Evolutionary conservation across 192 early-diverging fungal genomes (phyloP).

Genomic region (Backusella circina): DNA sequence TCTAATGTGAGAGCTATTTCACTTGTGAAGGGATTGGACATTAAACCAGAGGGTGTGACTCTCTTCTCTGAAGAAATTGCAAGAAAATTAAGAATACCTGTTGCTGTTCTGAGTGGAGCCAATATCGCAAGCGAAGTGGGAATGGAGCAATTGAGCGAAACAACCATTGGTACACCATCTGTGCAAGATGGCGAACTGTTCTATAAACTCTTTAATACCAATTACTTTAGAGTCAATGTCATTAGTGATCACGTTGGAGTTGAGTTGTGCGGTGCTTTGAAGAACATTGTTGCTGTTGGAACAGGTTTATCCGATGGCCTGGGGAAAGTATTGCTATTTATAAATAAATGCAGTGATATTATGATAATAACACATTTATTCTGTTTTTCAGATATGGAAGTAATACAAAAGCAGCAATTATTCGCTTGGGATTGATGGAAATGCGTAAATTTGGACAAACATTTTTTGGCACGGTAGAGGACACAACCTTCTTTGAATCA

Average conservation of each 20-base stretch:
- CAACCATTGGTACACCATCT: slow-evolving; percentile 81
- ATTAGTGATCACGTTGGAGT: slow-evolving; percentile 87
- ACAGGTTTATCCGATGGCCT: slow-evolving; percentile 92
- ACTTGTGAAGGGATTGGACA: slow-evolving; percentile 90
- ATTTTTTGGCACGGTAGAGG: slow-evolving; percentile 74
- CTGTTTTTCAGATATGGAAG: slow-evolving; percentile 52
- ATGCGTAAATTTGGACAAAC: slow-evolving; percentile 89
- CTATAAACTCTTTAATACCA: slow-evolving; percentile 78
- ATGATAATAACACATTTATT: neutral
- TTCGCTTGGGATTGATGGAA: slow-evolving; percentile 90
- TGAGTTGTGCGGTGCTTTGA: slow-evolving; percentile 94
- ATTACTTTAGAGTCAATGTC: slow-evolving; percentile 82
- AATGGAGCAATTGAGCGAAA: slow-evolving; percentile 89
- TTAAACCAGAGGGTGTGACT: slow-evolving; percentile 65
- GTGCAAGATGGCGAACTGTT: slow-evolving; percentile 73
- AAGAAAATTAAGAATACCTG: slow-evolving; percentile 52
- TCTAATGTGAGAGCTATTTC: slow-evolving; percentile 80
- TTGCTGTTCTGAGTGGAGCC: slow-evolving; percentile 87
- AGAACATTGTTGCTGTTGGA: slow-evolving; percentile 94
- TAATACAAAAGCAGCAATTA: slow-evolving; percentile 97
- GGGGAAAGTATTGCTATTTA: slow-evolving; percentile 40
- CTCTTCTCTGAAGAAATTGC: slow-evolving; percentile 68
- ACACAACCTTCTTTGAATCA: slow-evolving; percentile 93
- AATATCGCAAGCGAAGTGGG: slow-evolving; percentile 97
- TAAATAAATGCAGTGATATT: neutral